Conservation (phyloP, 1,139 yeast species). For the Ogataea hybrid region DNA sequence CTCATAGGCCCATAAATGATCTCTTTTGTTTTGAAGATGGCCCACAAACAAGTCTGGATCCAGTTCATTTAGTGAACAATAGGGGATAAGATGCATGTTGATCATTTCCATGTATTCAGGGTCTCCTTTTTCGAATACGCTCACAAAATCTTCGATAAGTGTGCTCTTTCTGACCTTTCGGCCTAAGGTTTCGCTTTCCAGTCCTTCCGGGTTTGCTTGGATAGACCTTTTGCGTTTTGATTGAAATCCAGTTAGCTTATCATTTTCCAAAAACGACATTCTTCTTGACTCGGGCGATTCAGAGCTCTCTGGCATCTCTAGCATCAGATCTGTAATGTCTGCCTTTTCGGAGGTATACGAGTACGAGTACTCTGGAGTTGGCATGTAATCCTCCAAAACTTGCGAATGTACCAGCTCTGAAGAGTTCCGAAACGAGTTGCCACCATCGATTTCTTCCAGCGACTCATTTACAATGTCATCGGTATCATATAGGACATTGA, state of each 20-base stretch:
- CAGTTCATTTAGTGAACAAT: slow-evolving; percentile 15
- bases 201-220: neutral
- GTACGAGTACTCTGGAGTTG: slow-evolving; percentile 2
- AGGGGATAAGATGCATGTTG: slow-evolving; percentile 15
- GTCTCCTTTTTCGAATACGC: slow-evolving; percentile 9
- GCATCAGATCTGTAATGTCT: slow-evolving; percentile 2
- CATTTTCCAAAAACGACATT: slow-evolving; percentile 7
- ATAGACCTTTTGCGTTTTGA: neutral
- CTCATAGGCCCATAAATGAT: slow-evolving; percentile 10
- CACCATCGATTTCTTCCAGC: slow-evolving; percentile 2
- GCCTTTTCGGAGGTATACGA: neutral
- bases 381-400: neutral
- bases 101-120: slow-evolving; percentile 9
- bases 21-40: slow-evolving; percentile 2
- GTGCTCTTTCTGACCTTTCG: slow-evolving; percentile 9
- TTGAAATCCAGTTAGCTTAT: slow-evolving; percentile 1
- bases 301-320: slow-evolving; percentile 4
- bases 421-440: slow-evolving; percentile 5
- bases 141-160: slow-evolving; percentile 13
- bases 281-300: slow-evolving; percentile 5
- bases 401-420: slow-evolving; percentile 3
- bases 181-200: neutral
- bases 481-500: neutral
- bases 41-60: slow-evolving; percentile 9
- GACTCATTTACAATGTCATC: slow-evolving; percentile 1